These are phyloP conservation scores for Chalciporus chontae DNA, from an alignment of 768 basidiomycete genomes.

Conservation along the genomic window DNA sequence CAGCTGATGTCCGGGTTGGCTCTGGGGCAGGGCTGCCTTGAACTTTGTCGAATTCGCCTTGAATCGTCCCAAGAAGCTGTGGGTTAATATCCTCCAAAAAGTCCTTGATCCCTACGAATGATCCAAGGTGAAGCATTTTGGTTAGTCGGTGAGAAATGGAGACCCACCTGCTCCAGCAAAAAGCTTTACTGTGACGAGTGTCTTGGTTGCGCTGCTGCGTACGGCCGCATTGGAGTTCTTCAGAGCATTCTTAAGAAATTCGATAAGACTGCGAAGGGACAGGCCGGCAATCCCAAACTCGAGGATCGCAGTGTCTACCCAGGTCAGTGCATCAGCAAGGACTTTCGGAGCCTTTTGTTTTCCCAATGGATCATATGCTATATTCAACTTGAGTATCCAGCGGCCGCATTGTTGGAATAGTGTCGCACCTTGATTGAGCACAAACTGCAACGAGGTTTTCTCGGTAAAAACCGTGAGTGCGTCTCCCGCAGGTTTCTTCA, in stretches of 20 bases:
- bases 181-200: constrained; percentile 85
- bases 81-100: constrained; percentile 93
- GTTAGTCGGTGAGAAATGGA: background rate
- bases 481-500: constrained; percentile 96
- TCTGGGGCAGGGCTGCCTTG: constrained; percentile 74
- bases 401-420: constrained; percentile 3
- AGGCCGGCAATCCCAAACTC: constrained; percentile 93
- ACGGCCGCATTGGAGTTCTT: constrained; percentile 95
- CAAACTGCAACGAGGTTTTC: constrained; percentile 91
- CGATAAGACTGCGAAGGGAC: constrained; percentile 78
- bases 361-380: constrained; percentile 88
- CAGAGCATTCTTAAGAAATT: constrained; percentile 82
- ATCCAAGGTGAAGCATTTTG: background rate
- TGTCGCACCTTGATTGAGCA: constrained; percentile 79
- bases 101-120: constrained; percentile 76
- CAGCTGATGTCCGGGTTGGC: constrained; percentile 73
- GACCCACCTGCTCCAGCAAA: constrained; percentile 84
- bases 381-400: constrained; percentile 14
- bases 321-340: constrained; percentile 82
- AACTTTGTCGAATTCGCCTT: constrained; percentile 88
- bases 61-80: constrained; percentile 87
- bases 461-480: constrained; percentile 81
- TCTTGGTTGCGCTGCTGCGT: constrained; percentile 89
- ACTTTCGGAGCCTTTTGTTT: constrained; percentile 99
- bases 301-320: constrained; percentile 80